These are phyloP conservation scores for Colletotrichum tropicale DNA, from an alignment of 2,329 filamentous ascomycete genomes.

Conservation along the genomic window DNA sequence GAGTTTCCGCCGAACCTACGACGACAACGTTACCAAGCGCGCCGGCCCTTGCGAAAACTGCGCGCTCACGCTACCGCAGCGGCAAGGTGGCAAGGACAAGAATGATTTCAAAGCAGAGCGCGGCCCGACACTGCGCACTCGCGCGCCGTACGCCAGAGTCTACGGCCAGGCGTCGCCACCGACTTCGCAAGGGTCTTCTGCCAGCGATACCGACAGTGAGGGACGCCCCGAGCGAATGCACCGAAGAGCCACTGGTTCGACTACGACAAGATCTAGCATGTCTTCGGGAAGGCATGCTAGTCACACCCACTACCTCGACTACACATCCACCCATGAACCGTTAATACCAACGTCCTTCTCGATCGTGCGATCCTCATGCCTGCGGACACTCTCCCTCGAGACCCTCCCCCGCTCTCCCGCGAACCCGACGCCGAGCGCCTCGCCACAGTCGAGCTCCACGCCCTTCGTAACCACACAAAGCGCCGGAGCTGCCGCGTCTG, in stretches of 20 bases:
- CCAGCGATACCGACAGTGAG: slow-evolving; percentile 57
- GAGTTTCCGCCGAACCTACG: slow-evolving; percentile 66
- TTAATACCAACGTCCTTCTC: slow-evolving; percentile 66
- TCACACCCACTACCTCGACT: slow-evolving; percentile 70
- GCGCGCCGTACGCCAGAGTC: slow-evolving; percentile 64
- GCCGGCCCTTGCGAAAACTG: slow-evolving; percentile 72
- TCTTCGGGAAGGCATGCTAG: slow-evolving; percentile 61
- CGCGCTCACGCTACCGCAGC: slow-evolving; percentile 66
- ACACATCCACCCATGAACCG: slow-evolving; percentile 72
- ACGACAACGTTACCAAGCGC: slow-evolving; percentile 67
- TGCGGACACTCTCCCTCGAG: slow-evolving; percentile 70
- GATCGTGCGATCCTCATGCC: slow-evolving; percentile 68
- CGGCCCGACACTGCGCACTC: slow-evolving; percentile 64
- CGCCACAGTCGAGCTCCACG: slow-evolving; percentile 36
- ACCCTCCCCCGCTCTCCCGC: slow-evolving; percentile 62
- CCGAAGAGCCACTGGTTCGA: slow-evolving; percentile 48
- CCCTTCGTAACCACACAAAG: slow-evolving; percentile 61
- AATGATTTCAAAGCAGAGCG: slow-evolving; percentile 39
- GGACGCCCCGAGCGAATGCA: slow-evolving; percentile 44
- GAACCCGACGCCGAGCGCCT: slow-evolving; percentile 24
- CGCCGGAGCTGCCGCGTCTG: slow-evolving; percentile 59
- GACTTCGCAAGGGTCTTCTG: slow-evolving; percentile 52
- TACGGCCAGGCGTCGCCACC: slow-evolving; percentile 58
- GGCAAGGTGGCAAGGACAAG: slow-evolving; percentile 34
- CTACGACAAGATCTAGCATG: slow-evolving; percentile 57